Evolutionary conservation across 106 monocot genomes (phyloP), one percentile per base, ranked within the genome.

Genomic region (Xerophyta viscosa): DNA sequence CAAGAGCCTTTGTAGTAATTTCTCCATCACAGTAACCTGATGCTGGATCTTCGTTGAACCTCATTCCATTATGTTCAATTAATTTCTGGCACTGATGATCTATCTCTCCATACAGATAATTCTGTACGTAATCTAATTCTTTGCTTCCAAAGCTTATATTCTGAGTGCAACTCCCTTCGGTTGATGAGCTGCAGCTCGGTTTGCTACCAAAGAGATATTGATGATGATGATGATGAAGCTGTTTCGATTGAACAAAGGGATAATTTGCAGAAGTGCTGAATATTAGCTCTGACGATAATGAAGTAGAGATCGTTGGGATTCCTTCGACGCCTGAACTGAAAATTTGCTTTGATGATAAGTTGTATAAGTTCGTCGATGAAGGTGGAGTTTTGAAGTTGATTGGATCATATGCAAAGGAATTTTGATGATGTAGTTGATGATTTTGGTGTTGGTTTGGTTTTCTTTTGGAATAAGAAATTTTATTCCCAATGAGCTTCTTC

Each of bases 401-500:
- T 10, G 37, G 54, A 20, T 41, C 41, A 42, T 48, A 47, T 14
- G 37, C 20, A 8, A 54, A 48, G 42, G 42, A 14, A 8, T 44
- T 24, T 5, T 43, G 42, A 6, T 39, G 47, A 5, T 67, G 68
- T n/a, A n/a, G n/a, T 0, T 67, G 48, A 2, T 56, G 48, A 6
- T 54, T 61, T 2, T 56, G 61, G n/a, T n/a, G n/a, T 5, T 61
- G 55, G 5, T 52, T 48, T 27, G 15, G 44, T 37, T 71, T 71
- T 57, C 45, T 78, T 43, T 68, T 66, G 12, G 50, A 41, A 39
- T 74, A 15, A 33, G 41, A 14, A 18, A 54, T n/a, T n/a, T n/a
- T n/a, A n/a, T n/a, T 15, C 0, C 67, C 78, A 18, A 79, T n/a
- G 41, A 84, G 71, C 47, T 78, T 84, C 71, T 66, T 77, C 66